Conservation (phyloP, 768 basidiomycete genomes). For the Serpula lacrymans region DNA sequence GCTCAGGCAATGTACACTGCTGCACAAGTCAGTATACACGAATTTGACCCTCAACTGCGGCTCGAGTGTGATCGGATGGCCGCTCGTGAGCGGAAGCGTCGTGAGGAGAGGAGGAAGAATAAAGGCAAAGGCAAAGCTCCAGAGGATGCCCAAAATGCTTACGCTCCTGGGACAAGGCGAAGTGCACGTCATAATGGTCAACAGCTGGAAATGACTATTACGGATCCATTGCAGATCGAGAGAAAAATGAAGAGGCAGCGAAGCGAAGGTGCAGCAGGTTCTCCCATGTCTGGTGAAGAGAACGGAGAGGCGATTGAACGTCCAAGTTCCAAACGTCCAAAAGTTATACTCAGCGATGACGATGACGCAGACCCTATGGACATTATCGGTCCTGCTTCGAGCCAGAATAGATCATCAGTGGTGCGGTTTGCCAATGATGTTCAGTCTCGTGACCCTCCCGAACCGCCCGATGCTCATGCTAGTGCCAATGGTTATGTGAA, state of each 20-base stretch:
- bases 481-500: too few species aligned
- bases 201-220: constrained; percentile 66
- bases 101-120: constrained; percentile 45
- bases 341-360: constrained; percentile 40
- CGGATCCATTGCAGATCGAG: constrained; percentile 74
- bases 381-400: constrained; percentile 28
- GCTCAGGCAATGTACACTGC: constrained; percentile 90
- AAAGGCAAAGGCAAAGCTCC: constrained; percentile 33
- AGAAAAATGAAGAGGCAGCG: constrained; percentile 71
- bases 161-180: constrained; percentile 56
- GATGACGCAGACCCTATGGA: constrained; percentile 52
- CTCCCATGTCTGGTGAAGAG: constrained; percentile 45
- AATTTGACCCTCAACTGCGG: constrained; percentile 76
- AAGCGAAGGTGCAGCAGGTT: constrained; percentile 49
- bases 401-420: constrained; percentile 29
- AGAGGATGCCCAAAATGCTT: constrained; percentile 25
- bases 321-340: constrained; percentile 57
- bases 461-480: background rate
- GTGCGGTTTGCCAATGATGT: constrained; percentile 52
- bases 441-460: too few species aligned
- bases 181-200: constrained; percentile 74
- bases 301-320: constrained; percentile 30
- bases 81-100: constrained; percentile 62
- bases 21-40: constrained; percentile 79
- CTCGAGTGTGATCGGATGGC: constrained; percentile 90